Evolutionary conservation across 169 alveolate genomes (phyloP).

Genomic region (Eimeria sp.): DNA sequence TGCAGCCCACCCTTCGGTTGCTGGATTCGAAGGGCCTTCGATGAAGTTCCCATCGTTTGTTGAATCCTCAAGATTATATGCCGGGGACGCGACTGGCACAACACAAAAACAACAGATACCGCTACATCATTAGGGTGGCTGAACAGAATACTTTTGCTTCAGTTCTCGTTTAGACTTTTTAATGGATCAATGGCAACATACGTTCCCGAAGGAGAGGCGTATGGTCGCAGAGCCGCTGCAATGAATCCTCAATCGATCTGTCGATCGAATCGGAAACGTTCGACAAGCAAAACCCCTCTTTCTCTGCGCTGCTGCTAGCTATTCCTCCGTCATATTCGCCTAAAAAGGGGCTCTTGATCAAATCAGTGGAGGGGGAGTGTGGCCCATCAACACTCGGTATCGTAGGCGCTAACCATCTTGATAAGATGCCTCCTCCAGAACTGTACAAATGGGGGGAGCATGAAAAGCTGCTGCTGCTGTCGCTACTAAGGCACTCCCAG

Average conservation of each 20-base stretch:
- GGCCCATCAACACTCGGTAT: not conserved
- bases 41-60: not conserved
- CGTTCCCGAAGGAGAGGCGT: not conserved
- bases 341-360: not conserved
- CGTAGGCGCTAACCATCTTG: not conserved
- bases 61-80: not conserved
- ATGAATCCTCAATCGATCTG: not conserved
- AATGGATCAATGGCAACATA: not conserved
- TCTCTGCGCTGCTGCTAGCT: not conserved
- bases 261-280: constrained; percentile 52
- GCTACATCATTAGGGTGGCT: not conserved
- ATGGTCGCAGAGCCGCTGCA: not conserved
- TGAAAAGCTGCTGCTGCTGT: constrained; percentile 22
- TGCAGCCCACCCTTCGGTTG: constrained; percentile 45
- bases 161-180: not conserved
- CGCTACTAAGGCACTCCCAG: constrained; percentile 34
- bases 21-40: not conserved
- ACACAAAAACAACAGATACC: not conserved
- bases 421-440: not conserved
- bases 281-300: not conserved
- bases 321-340: not conserved
- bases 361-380: not conserved
- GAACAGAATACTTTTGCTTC: not conserved
- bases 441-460: not conserved
- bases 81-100: not conserved